Percentiles rank a stretch among this genome's conserved stretches.
phyloP scores from a whole-genome alignment of 768 basidiomycete genomes.

The Kwoniella botswanensis region DNA sequence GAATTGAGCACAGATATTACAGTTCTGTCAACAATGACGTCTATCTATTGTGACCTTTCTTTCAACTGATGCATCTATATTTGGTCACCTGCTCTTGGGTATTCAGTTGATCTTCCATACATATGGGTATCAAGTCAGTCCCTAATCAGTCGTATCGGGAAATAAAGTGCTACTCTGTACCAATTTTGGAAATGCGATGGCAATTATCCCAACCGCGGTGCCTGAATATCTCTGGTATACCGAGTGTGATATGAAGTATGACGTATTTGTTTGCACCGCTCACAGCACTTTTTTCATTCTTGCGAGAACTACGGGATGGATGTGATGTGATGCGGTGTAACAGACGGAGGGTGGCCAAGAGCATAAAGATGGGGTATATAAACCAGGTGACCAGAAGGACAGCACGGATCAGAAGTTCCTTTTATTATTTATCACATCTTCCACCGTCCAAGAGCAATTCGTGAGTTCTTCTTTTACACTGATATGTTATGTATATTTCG shows the following conservation, averaged over 20 bases:
- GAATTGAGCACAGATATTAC: too few species aligned
- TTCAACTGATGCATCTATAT: too few species aligned
- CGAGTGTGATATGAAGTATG: neutral
- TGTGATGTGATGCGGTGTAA: constrained; percentile 11
- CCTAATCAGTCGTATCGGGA: neutral
- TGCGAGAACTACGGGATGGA: constrained; percentile 14
- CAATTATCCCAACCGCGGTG: neutral
- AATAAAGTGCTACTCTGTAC: neutral
- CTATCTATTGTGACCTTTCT: too few species aligned
- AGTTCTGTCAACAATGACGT: too few species aligned
- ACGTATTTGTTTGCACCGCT: constrained; percentile 1
- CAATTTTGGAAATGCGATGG: too few species aligned
- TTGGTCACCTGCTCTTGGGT: too few species aligned
- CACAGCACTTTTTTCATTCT: neutral
- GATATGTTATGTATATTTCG: too few species aligned
- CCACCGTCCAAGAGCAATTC: too few species aligned
- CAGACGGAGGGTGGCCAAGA: constrained; percentile 4
- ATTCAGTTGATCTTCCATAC: too few species aligned
- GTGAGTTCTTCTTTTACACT: too few species aligned
- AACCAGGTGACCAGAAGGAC: neutral
- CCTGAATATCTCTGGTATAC: constrained; percentile 1
- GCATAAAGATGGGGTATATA: neutral
- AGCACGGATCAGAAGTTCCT: too few species aligned
- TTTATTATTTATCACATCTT: too few species aligned
- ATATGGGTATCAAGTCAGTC: neutral